Evolutionary conservation across 1,284 basidiomycete species (phyloP).

Genomic region (Leccinum subrobustum): DNA sequence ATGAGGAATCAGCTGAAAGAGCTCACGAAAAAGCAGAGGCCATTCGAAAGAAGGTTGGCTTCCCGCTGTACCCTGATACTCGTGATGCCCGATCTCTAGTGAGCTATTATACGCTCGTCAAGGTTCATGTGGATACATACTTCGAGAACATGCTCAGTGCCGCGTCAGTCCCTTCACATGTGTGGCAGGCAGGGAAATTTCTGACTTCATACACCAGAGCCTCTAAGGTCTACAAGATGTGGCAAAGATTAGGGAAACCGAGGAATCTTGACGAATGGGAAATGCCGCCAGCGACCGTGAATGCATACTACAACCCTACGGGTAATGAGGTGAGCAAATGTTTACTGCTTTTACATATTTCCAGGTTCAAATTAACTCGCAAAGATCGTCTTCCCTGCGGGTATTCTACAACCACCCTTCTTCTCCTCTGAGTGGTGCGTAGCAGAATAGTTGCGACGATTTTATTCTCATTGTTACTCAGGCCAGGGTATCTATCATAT

Average conservation of each 20-base stretch:
- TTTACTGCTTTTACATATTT: not conserved
- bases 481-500: conserved; percentile 87
- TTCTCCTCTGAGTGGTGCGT: conserved; percentile 80
- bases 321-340: conserved; percentile 62
- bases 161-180: conserved; percentile 40
- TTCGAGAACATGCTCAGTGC: conserved; percentile 83
- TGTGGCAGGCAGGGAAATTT: not conserved
- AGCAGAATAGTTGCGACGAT: conserved; percentile 1
- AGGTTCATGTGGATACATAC: conserved; percentile 69
- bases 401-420: conserved; percentile 92
- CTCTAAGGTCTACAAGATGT: conserved; percentile 61
- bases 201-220: conserved; percentile 38
- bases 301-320: conserved; percentile 80
- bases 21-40: conserved; percentile 88
- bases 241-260: conserved; percentile 73
- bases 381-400: conserved; percentile 96
- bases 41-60: conserved; percentile 85
- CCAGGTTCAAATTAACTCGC: conserved; percentile 10
- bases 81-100: conserved; percentile 68
- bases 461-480: conserved; percentile 28
- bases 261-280: conserved; percentile 83
- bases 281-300: conserved; percentile 81
- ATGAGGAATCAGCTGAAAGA: conserved; percentile 75
- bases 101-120: conserved; percentile 73
- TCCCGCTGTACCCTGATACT: conserved; percentile 85